Evolutionary conservation across 2,329 filamentous ascomycete genomes (phyloP), one percentile per base, ranked within the genome.

Genomic region (Fusarium sororula): DNA sequence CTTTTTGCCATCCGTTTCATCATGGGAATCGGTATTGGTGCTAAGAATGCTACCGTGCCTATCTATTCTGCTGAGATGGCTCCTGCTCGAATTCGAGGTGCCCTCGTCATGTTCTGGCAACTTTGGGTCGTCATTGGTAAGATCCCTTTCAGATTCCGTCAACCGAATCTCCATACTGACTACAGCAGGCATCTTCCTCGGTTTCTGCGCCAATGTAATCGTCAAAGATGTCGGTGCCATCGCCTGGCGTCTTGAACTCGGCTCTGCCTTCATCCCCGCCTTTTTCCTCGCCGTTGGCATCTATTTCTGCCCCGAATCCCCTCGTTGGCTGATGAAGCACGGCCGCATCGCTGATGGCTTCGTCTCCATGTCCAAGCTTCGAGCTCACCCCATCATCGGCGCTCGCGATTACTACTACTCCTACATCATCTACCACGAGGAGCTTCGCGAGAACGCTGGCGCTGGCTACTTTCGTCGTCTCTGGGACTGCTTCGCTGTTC

Each of bases 21-120:
- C 9, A 87, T 94, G 76, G 93, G 93, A 1, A 88, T 94, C 38
- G 91, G 90, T 2, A 92, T 93, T 79, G 91, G 91, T 17, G 86
- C 89, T 20, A 93, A 93, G 78, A 88, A 89, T 11, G 88, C 88
- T 2, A 90, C 87, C 0, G 89, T 92, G 0, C 93, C 93, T 0
- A 90, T 95, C 37, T 95, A 94, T 75, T 91, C 92, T 2, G 93
- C 93, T 3, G 93, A 95, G 80, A 93, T 90, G 56, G 87, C 90
- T 0, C 92, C 93, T 0, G 90, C 92, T 5, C 81, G 85, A 8
- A 91, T 94, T 59, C 88, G 92, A 77, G 92, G 93, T 74, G 93
- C 91, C 22, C 84, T 96, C 6, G 93, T 95, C 70, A 96, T 96
- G 93, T 92, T 91, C 69, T 96, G 93, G 93, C 87, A 89, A 72